Conservation (phyloP, 148 eudicot genomes). For the Oxyria digyna region DNA sequence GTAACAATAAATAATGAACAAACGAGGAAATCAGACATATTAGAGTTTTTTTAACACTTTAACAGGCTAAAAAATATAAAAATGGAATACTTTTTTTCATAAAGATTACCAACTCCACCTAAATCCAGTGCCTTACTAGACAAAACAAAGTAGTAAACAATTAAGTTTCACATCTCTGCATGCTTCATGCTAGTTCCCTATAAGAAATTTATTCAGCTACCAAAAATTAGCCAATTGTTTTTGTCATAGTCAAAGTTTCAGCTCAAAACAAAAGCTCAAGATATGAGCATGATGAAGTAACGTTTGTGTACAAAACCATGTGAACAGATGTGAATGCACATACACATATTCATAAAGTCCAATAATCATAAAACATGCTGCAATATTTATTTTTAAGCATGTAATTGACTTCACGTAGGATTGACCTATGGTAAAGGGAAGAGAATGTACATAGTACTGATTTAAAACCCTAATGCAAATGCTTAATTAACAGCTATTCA, state of each 20-base stretch:
- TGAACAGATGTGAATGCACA: neutral
- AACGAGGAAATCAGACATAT: neutral
- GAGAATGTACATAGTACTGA: neutral
- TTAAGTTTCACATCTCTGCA: neutral
- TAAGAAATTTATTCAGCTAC: neutral
- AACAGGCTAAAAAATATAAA: too few relatives aligned
- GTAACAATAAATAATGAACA: neutral
- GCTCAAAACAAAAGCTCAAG: neutral
- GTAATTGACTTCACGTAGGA: neutral
- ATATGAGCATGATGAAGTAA: neutral
- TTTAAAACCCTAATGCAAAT: neutral
- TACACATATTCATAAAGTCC: neutral
- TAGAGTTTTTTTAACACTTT: neutral
- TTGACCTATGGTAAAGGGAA: neutral
- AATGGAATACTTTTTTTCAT: too few relatives aligned
- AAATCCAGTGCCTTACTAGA: neutral
- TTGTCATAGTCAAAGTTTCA: too few relatives aligned
- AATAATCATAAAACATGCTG: neutral
- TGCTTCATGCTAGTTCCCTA: neutral
- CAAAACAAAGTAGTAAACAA: neutral
- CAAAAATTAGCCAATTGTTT: neutral
- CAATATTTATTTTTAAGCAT: neutral
- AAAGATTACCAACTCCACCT: neutral
- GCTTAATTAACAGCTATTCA: neutral
- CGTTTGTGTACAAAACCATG: neutral